Evolutionary conservation across 2,329 filamentous ascomycete genomes (phyloP), one percentile per base, ranked within the genome.

Genomic region (Fonsecaea pugnacius): DNA sequence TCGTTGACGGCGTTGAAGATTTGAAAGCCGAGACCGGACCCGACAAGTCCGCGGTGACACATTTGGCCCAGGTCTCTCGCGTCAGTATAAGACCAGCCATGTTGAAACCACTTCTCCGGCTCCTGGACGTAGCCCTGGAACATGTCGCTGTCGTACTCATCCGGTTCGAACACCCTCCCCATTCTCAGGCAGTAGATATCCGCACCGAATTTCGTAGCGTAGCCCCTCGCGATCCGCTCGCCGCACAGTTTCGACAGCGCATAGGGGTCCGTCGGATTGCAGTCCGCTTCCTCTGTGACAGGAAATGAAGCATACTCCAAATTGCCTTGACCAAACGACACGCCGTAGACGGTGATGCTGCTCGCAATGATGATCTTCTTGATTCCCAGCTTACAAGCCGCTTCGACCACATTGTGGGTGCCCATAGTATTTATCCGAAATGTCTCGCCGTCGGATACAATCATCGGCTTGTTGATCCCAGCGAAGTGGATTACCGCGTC

Each of bases 1-100:
- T 86, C 81, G 70, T 88, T 88, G 0, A 84, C 85, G 1, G 85
- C 86, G 70, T 89, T 88, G 73, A 88, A 88, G 0, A 88, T 75
- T 70, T 88, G 85, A 67, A 86, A 88, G 0, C 86, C 86, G 8
- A 88, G 70, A 0, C 83, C 84, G 69, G 80, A 79, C 68, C 80
- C 83, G 66, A 79, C 67, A 4, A 87, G 77, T 14, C 78, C 80
- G 8, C 83, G 70, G 67, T 87, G 77, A 70, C 84, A 87, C 64
- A 89, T 87, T 72, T 84, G 83, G 0, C 85, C 86, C 2, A 89
- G 72, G 69, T 88, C 86, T 5, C 85, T 74, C 0, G 84, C 84
- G 71, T 89, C 86, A 18, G 85, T 85, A 71, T 89, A 88, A 16
- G 79, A 82, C 86, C 86, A 89, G 0, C 83, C 86, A 70, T 88